phyloP scores from a whole-genome alignment of 768 basidiomycete species.

The Psilocybe tampanensis region DNA sequence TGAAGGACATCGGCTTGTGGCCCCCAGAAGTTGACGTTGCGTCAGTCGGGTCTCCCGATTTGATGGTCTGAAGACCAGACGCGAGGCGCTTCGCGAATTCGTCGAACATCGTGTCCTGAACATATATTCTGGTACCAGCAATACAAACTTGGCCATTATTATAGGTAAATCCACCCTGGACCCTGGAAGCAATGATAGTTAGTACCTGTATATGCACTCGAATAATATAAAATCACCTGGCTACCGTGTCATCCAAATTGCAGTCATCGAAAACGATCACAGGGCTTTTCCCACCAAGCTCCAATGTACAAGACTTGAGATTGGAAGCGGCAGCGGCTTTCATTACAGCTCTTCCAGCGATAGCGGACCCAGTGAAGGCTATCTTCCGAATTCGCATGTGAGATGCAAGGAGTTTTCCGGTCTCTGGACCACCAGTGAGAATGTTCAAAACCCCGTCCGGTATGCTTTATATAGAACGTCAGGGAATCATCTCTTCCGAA shows the following conservation, averaged over 20 bases:
- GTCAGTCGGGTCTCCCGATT: slow-evolving; percentile 1
- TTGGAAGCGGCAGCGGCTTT: slow-evolving; percentile 71
- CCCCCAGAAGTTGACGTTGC: not conserved
- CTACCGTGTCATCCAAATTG: slow-evolving; percentile 62
- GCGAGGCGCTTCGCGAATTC: slow-evolving; percentile 1
- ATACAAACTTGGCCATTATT: slow-evolving; percentile 8
- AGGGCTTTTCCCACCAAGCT: slow-evolving; percentile 69
- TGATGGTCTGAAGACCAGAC: not conserved
- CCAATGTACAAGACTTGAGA: slow-evolving; percentile 71
- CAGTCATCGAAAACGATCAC: slow-evolving; percentile 65
- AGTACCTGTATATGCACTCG: not conserved
- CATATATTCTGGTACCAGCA: slow-evolving; percentile 7
- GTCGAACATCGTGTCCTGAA: slow-evolving; percentile 9
- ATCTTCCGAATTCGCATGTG: slow-evolving; percentile 69
- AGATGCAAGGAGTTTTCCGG: slow-evolving; percentile 64
- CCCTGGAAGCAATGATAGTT: not conserved
- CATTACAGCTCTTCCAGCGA: slow-evolving; percentile 68
- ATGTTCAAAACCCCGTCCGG: not conserved
- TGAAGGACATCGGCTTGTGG: slow-evolving; percentile 4
- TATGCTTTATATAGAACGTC: not conserved
- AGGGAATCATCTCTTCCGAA: not conserved
- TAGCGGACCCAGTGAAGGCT: slow-evolving; percentile 76
- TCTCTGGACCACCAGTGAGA: slow-evolving; percentile 28
- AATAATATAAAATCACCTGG: not conserved
- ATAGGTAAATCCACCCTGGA: not conserved